Percentiles rank a stretch among this genome's conserved stretches.
These are phyloP conservation scores for Mucor racemosus DNA, from an alignment of 371 early-diverging fungal species.

Conservation along the genomic window DNA sequence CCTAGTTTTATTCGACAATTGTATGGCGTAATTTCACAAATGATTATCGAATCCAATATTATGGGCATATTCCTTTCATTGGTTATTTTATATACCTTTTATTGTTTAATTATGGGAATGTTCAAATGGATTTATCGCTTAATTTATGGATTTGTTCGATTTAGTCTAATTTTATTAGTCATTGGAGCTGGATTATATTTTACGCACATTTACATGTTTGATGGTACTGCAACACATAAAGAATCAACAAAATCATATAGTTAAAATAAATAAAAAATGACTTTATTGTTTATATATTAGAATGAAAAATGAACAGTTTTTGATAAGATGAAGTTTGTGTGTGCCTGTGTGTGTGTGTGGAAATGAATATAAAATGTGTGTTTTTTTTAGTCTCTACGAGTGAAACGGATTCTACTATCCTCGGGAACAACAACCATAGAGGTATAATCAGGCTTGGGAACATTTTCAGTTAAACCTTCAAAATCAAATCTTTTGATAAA, in stretches of 20 bases:
- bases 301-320: slow-evolving; percentile 1
- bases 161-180: slow-evolving; percentile 34
- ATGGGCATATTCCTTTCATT: slow-evolving; percentile 14
- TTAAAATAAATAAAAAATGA: not conserved
- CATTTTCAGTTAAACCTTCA: slow-evolving; percentile 39
- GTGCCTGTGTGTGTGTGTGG: not conserved
- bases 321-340: not conserved
- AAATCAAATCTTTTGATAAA: slow-evolving; percentile 82
- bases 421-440: slow-evolving; percentile 89
- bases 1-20: slow-evolving; percentile 19
- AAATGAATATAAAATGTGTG: slow-evolving; percentile 4
- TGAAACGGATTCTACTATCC: slow-evolving; percentile 27
- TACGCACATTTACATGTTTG: slow-evolving; percentile 11
- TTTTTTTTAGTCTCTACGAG: slow-evolving; percentile 15
- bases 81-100: slow-evolving; percentile 16
- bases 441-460: slow-evolving; percentile 89
- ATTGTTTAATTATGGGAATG: slow-evolving; percentile 13
- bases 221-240: not conserved
- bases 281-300: not conserved
- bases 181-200: slow-evolving; percentile 23
- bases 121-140: slow-evolving; percentile 39
- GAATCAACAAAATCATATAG: slow-evolving; percentile 9
- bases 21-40: slow-evolving; percentile 1
- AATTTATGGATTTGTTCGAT: slow-evolving; percentile 45
- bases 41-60: slow-evolving; percentile 13